Evolutionary conservation across 2,329 filamentous ascomycete genomes (phyloP), one percentile per base, ranked within the genome.

Genomic region (Penicillium sp.): DNA sequence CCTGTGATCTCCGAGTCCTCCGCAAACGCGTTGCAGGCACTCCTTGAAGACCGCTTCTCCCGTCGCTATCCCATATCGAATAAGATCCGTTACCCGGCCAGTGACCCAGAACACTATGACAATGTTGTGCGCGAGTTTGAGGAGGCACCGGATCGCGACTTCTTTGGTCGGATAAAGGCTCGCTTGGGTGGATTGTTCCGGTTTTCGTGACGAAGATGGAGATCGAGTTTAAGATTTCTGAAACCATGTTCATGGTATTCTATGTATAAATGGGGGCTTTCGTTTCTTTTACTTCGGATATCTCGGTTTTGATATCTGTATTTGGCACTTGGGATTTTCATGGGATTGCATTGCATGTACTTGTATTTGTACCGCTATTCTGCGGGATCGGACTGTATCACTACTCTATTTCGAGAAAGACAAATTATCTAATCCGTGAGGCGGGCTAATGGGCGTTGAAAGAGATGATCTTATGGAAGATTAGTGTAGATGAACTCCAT

Each of bases 11-110:
- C 70, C 52, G 63, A 74, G 66, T 57, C 71, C n/a, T 74, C 71
- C 22, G 64, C 85, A 51, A 86, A 85, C 62, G 83, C 82, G 4
- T 77, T 87, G 1, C 84, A 82, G 58, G 79, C 81, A 2, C 72
- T 87, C n/a, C 73, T 87, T 2, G 82, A 85, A 60, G 79, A 87
- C 65, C 73, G 81, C 47, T 86, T 85, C 63, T 73, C 70, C 45
- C 81, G 79, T 35, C 65, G 77, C 64, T 83, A 79, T 57, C 80
- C 81, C 2, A 59, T 82, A 2, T 70, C 80, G 1, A 65, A 74
- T 20, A 71, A 68, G 18, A 63, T 83, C 61, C 75, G 83, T 59
- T 72, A 74, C 55, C 82, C 82, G 1, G 72, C 71, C 3, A 82
- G 78, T 59, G 77, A 79, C 48, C 79, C 81, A 8, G 73, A 74